Conservation (phyloP, 306 rosid genomes). For the Glycine latifolia region DNA sequence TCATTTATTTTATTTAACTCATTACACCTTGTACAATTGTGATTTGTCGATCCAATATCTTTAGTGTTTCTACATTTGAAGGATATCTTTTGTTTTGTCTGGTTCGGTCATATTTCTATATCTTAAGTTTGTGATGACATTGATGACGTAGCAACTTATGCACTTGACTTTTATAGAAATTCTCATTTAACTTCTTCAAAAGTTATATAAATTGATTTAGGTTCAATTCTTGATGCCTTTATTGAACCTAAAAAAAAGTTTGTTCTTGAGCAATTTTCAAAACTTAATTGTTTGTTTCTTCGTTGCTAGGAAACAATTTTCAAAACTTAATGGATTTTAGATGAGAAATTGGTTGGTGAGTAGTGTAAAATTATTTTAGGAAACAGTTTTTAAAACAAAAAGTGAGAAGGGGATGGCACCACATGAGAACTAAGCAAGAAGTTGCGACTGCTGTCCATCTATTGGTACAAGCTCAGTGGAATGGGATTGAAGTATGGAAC, state of each 20-base stretch:
- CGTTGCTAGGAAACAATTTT: too few species aligned
- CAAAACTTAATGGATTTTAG: background rate
- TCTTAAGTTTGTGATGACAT: too few species aligned
- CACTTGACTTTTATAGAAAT: background rate
- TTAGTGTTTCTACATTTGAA: too few species aligned
- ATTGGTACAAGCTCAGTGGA: background rate
- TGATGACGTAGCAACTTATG: background rate
- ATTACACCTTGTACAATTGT: background rate
- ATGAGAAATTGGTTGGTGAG: background rate
- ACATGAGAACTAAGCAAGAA: background rate
- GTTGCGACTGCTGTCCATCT: slow-evolving; percentile 15
- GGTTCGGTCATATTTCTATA: too few species aligned
- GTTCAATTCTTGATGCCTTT: background rate
- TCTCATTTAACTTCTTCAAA: background rate
- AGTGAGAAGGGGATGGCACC: background rate
- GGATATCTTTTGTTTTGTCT: too few species aligned
- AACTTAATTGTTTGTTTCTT: background rate
- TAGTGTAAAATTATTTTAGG: background rate
- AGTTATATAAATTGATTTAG: background rate
- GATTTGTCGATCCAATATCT: too few species aligned
- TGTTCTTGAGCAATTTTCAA: background rate
- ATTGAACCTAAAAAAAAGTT: background rate
- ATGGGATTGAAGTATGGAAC: too few species aligned
- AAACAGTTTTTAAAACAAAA: background rate
- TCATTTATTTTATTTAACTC: background rate